Evolutionary conservation across 2,329 filamentous ascomycete genomes (phyloP).

Genomic region (Dissoconium aciculare): DNA sequence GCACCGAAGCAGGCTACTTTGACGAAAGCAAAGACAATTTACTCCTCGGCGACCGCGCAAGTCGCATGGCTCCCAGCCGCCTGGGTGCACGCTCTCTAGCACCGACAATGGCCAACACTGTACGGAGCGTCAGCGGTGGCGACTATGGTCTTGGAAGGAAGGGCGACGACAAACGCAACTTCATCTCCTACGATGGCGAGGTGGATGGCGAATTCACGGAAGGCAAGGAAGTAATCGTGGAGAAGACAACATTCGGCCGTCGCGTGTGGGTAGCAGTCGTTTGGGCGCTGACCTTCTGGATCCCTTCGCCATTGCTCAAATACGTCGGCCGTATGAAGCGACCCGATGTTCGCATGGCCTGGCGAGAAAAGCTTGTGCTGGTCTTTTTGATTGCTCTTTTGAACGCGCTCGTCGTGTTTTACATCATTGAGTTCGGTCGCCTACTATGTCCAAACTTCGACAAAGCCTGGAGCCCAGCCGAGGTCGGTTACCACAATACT

Average conservation of each 20-base stretch:
- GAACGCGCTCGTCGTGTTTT: conserved; percentile 75
- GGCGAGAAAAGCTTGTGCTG: conserved; percentile 86
- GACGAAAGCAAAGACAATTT: conserved; percentile 62
- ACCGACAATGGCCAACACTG: conserved; percentile 47
- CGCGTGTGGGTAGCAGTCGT: conserved; percentile 68
- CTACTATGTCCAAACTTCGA: conserved; percentile 81
- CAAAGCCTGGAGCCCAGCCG: conserved; percentile 65
- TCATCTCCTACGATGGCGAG: conserved; percentile 55
- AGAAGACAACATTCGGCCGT: conserved; percentile 47
- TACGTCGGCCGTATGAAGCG: conserved; percentile 88
- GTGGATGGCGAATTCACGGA: conserved; percentile 67
- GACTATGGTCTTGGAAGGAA: conserved; percentile 84
- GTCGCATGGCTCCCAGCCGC: conserved; percentile 31
- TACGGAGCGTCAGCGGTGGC: conserved; percentile 38
- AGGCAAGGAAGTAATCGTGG: conserved; percentile 60
- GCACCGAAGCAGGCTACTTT: conserved; percentile 25
- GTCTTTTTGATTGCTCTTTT: conserved; percentile 65
- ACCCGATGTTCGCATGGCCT: conserved; percentile 90
- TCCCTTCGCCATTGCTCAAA: conserved; percentile 71
- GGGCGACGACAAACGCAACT: conserved; percentile 61
- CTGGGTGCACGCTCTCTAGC: conserved; percentile 30
- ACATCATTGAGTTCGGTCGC: conserved; percentile 74
- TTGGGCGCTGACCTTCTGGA: conserved; percentile 85
- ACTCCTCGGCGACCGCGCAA: conserved; percentile 35
- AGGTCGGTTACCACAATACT: conserved; percentile 59